A percentile compares a stretch with the other conserved stretches of the same genome.
phyloP scores from a whole-genome alignment of 306 rosid genomes.

The Ziziphus jujuba region DNA sequence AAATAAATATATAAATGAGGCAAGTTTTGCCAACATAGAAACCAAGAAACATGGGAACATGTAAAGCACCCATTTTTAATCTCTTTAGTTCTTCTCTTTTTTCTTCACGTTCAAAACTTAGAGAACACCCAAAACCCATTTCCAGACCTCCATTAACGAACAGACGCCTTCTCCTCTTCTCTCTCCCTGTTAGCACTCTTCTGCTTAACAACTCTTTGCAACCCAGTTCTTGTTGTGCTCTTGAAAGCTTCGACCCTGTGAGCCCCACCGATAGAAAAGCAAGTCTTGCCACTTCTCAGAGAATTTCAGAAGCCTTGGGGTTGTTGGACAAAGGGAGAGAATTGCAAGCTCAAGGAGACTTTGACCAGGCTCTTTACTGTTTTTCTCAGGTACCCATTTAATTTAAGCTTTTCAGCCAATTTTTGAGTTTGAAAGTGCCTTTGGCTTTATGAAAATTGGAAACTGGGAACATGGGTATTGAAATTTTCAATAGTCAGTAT shows the following conservation, averaged over 20 bases:
- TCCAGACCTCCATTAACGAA: constrained; percentile 28
- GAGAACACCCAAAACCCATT: constrained; percentile 22
- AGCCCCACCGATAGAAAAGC: constrained; percentile 51
- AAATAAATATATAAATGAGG: background rate
- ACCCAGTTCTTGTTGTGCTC: constrained; percentile 24
- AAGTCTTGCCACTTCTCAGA: constrained; percentile 43
- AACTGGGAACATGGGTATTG: background rate
- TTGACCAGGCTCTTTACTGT: constrained; percentile 55
- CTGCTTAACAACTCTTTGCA: constrained; percentile 34
- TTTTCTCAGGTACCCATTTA: constrained; percentile 50
- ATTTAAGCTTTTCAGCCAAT: background rate
- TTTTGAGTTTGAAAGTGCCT: background rate
- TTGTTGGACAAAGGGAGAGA: constrained; percentile 77
- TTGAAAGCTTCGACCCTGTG: constrained; percentile 50
- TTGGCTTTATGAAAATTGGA: background rate
- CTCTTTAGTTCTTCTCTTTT: constrained; percentile 19
- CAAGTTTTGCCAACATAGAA: constrained; percentile 23
- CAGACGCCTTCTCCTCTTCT: constrained; percentile 57
- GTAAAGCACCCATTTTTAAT: constrained; percentile 42
- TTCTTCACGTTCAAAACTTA: constrained; percentile 16
- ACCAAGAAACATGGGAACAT: constrained; percentile 35
- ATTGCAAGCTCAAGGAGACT: constrained; percentile 69
- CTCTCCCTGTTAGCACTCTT: constrained; percentile 47
- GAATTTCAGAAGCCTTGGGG: constrained; percentile 59
- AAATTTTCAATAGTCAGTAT: too few relatives aligned